phyloP scores from a whole-genome alignment of 2,329 filamentous ascomycete genomes.

The Xylaria digitata region DNA sequence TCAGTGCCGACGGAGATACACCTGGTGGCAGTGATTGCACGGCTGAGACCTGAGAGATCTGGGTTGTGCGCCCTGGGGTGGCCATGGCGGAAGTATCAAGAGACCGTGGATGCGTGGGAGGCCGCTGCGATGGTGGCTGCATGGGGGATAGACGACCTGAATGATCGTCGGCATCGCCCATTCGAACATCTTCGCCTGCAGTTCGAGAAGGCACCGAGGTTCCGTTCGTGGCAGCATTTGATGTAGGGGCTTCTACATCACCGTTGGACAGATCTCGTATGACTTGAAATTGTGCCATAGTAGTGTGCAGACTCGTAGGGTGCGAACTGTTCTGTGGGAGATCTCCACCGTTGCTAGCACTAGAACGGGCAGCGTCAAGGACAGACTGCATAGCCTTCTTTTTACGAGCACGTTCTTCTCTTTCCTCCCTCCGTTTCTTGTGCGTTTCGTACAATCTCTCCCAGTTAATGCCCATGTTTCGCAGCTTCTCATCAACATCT shows the following conservation, averaged over 20 bases:
- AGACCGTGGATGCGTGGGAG: slow-evolving; percentile 47
- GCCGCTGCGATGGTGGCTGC: slow-evolving; percentile 61
- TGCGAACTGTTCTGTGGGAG: slow-evolving; percentile 57
- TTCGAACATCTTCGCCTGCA: slow-evolving; percentile 68
- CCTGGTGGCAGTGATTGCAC: slow-evolving; percentile 68
- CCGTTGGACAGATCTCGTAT: slow-evolving; percentile 71
- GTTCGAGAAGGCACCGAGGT: slow-evolving; percentile 61
- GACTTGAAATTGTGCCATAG: slow-evolving; percentile 65
- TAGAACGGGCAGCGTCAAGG: slow-evolving; percentile 61
- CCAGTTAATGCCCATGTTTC: slow-evolving; percentile 72
- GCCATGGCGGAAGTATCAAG: slow-evolving; percentile 54
- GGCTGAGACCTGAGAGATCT: slow-evolving; percentile 73
- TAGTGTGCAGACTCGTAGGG: slow-evolving; percentile 61
- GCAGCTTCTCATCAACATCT: slow-evolving; percentile 75
- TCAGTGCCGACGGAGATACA: slow-evolving; percentile 67
- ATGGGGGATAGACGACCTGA: slow-evolving; percentile 60
- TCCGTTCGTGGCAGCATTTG: slow-evolving; percentile 65
- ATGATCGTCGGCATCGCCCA: slow-evolving; percentile 65
- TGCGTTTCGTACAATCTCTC: slow-evolving; percentile 83
- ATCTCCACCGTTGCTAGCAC: slow-evolving; percentile 62
- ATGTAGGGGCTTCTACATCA: slow-evolving; percentile 56
- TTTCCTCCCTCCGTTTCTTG: slow-evolving; percentile 69
- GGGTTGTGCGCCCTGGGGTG: slow-evolving; percentile 61
- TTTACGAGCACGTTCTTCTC: slow-evolving; percentile 71
- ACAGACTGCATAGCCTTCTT: slow-evolving; percentile 70